Conservation (phyloP, 768 basidiomycete species). For the Kwoniella pini region DNA sequence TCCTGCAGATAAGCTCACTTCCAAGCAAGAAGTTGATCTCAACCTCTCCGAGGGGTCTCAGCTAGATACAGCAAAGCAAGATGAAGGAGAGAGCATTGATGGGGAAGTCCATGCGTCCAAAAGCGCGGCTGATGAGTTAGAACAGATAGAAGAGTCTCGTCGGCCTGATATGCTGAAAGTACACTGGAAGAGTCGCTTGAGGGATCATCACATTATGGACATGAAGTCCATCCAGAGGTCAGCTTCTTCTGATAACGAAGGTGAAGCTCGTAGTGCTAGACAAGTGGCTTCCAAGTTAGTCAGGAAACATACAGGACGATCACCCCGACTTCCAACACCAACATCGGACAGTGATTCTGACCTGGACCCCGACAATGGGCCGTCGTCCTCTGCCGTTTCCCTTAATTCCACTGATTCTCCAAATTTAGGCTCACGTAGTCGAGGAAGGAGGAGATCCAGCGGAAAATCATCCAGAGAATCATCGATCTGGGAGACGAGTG, state of each 20-base stretch:
- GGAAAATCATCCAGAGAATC: slow-evolving; percentile 4
- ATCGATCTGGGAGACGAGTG: slow-evolving; percentile 9
- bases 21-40: slow-evolving; percentile 9
- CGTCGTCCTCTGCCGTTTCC: slow-evolving; percentile 11
- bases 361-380: slow-evolving; percentile 3
- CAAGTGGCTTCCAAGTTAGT: slow-evolving; percentile 16
- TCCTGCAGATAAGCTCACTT: slow-evolving; percentile 18
- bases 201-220: slow-evolving; percentile 18
- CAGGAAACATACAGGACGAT: slow-evolving; percentile 21
- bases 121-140: not conserved
- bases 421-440: not conserved
- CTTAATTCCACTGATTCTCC: slow-evolving; percentile 5
- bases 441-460: slow-evolving; percentile 13
- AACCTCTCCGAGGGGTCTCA: not conserved
- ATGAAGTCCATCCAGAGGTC: slow-evolving; percentile 10
- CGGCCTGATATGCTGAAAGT: slow-evolving; percentile 17
- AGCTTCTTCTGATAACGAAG: not conserved
- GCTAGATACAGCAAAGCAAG: not conserved
- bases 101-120: not conserved
- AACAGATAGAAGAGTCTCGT: not conserved
- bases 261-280: not conserved
- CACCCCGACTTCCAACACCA: not conserved
- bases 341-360: not conserved
- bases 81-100: not conserved
- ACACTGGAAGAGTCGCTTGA: slow-evolving; percentile 18